Evolutionary conservation across 495 filamentous ascomycete genomes (phyloP), one percentile per base, ranked within the genome.

Genomic region (Elasticomyces elasticus): DNA sequence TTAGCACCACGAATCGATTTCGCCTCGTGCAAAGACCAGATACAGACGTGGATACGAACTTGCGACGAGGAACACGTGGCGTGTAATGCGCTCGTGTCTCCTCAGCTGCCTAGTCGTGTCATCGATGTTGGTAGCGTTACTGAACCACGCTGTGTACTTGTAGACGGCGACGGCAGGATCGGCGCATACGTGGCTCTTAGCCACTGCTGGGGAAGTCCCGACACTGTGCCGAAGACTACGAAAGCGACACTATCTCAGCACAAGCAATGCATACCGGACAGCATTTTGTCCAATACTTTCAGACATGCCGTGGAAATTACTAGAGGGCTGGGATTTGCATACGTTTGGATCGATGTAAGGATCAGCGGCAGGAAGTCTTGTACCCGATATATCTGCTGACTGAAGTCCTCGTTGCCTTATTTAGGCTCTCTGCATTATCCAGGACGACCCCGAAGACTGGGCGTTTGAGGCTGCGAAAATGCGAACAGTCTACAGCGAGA

Each of bases 331-430:
- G 66, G 64, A 0, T 51, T 68, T 11, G 47, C 52, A 20, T 74
- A 72, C 44, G 11, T 76, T 12, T 76, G 73, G 73, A 72, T 76
- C 9, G 73, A 74, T 54, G n/a, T n/a, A n/a, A n/a, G n/a, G n/a
- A n/a, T n/a, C n/a, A n/a, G n/a, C n/a, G n/a, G n/a, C n/a, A n/a
- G n/a, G n/a, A n/a, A n/a, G n/a, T n/a, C n/a, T n/a, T n/a, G n/a
- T n/a, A n/a, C n/a, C n/a, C n/a, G n/a, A n/a, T n/a, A n/a, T n/a
- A n/a, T n/a, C n/a, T n/a, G n/a, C n/a, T n/a, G n/a, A n/a, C n/a
- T n/a, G n/a, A n/a, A n/a, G n/a, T n/a, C n/a, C n/a, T n/a, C n/a
- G n/a, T n/a, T n/a, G n/a, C n/a, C n/a, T n/a, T n/a, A n/a, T n/a
- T n/a, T n/a, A n/a, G n/a, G 67, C 68, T 26, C 55, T 74, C 2